Percentiles rank a stretch among this genome's conserved stretches.
Conservation (phyloP, 352 stramenopile species). For the Globisporangium heterothallicum region DNA sequence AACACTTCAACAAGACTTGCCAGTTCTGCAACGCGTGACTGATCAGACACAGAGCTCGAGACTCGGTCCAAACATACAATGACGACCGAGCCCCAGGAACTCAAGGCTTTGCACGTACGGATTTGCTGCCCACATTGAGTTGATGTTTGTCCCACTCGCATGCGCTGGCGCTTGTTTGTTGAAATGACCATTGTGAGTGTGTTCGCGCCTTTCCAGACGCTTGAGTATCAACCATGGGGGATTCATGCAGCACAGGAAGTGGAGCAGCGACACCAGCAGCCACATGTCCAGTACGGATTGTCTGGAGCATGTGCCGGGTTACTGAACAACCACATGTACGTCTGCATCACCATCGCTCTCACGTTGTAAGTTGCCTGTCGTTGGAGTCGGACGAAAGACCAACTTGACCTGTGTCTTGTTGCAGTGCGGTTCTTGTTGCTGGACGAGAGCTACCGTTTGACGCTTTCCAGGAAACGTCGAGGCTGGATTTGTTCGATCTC, state of each 20-base stretch:
- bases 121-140: too few relatives aligned
- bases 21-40: background rate
- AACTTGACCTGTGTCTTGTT: background rate
- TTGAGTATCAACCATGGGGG: slow-evolving; percentile 39
- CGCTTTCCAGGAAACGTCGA: slow-evolving; percentile 15
- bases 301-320: slow-evolving; percentile 22
- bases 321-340: slow-evolving; percentile 47
- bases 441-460: slow-evolving; percentile 39
- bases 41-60: background rate
- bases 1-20: too few relatives aligned
- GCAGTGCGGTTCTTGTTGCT: slow-evolving; percentile 53
- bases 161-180: background rate
- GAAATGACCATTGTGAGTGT: background rate
- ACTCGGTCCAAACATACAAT: background rate
- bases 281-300: slow-evolving; percentile 14
- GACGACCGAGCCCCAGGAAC: slow-evolving; percentile 7
- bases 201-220: slow-evolving; percentile 17
- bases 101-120: slow-evolving; percentile 15
- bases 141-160: background rate
- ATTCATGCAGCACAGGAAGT: slow-evolving; percentile 28
- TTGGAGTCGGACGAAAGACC: too few relatives aligned
- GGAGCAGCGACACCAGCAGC: slow-evolving; percentile 18
- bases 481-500: slow-evolving; percentile 63
- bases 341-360: too few relatives aligned
- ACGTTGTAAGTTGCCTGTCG: too few relatives aligned